Evolutionary conservation across 73 alveolate genomes (phyloP), one percentile per base, ranked within the genome.

Genomic region (Paramecium primaurelia): DNA sequence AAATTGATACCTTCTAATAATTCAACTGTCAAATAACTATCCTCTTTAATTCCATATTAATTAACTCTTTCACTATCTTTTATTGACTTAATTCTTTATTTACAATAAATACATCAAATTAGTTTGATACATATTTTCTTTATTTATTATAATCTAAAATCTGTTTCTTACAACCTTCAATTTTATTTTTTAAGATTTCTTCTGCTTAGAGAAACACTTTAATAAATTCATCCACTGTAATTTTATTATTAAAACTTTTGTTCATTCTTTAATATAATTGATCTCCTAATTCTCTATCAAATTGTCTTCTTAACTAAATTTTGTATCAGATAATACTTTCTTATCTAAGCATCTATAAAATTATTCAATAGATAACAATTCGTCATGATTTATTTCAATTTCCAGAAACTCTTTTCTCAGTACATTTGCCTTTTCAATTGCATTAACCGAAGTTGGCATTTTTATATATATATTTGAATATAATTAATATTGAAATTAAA

Each of bases 261-360:
- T 75, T 36, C 88, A 75, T 75, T 20, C 60, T 38, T 75, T 75
- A 42, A 75, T 75, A 75, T 38, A 75, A 42, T 75, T 75, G 47
- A 36, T 75, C 88, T 6, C 88, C 88, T 38, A 75, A 42, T 36
- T 75, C 88, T 42, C 88, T 75, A 75, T 75, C 88, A 38, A 75
- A 75, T 75, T 75, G 47, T 20, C 47, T 75, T 12, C 47, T 75
- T n/a, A 42, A 30, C 88, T 75, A 75, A 36, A n/a, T 38, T 75
- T 36, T 54, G 32, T 54, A 18, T 25, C 18, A 38, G n/a, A 14
- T 25, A 16, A 38, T 75, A 75, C 88, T 42, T 75, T 75, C 59
- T 75, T 75, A 75, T 75, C 88, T 22, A 75, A 38, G 47, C 47
- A 75, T 30, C 58, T 22, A 75, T 75, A 75, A 75, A 75, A 42